Evolutionary conservation across 331 rosid species (phyloP), one percentile per base, ranked within the genome.

Genomic region (Prunus yedoensis): DNA sequence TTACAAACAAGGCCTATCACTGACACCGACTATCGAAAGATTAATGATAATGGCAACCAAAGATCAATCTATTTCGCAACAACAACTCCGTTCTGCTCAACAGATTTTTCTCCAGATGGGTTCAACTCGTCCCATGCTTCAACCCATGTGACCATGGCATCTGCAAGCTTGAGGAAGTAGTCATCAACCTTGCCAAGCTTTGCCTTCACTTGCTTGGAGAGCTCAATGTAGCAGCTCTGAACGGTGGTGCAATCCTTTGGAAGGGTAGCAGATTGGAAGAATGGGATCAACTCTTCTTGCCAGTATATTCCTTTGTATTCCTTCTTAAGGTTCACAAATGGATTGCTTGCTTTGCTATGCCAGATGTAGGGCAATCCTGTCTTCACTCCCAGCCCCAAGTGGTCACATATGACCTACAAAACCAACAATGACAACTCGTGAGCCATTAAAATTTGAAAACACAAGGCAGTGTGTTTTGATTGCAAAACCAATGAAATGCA

Each of bases 331-430:
- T 86, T 86, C 72, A 86, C 89, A 53, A 86, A 86, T 50, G 89
- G 89, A 60, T 86, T 86, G 85, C 89, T 86, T 38, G 89, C 89
- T 63, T 86, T 86, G 87, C 89, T 86, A 47, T 86, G 89, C 89
- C 89, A 86, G 64, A 86, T 86, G 86, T 86, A 86, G 67, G 89
- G 89, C 73, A 86, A 21, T 27, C 89, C 89, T 13, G 89, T 86
- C 85, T 86, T 86, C 70, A 86, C 89, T 77, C 89, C 89, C 25
- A 23, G 73, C 0, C 87, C 87, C 28, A 86, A 73, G 76, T 86
- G 89, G 54, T 86, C 89, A 38, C 89, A 86, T 5, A 86, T 83
- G 51, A 86, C 89, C 89, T 86, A 47, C 18, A 56, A 45, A 23
- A 58, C n/a, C 67, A 66, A 56, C 49, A 47, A 65, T 21, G 32